These are phyloP conservation scores for Trametes cubensis DNA, from an alignment of 768 basidiomycete species.

Conservation along the genomic window DNA sequence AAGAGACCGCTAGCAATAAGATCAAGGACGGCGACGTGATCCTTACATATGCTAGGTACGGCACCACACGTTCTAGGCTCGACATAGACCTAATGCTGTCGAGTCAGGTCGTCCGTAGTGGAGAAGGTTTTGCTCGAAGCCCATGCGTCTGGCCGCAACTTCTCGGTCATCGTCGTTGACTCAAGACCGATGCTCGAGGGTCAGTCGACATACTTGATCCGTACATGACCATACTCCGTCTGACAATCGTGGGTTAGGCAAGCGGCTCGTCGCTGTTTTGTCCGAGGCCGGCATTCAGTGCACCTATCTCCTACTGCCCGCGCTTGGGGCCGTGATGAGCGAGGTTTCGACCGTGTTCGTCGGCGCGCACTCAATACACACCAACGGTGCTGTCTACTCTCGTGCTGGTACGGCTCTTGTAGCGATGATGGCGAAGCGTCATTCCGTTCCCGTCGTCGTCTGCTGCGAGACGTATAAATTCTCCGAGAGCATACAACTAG, in stretches of 20 bases:
- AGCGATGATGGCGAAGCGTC: constrained; percentile 92
- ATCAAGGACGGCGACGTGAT: constrained; percentile 94
- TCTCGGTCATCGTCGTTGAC: constrained; percentile 92
- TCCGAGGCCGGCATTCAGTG: constrained; percentile 74
- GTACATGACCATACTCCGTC: not conserved
- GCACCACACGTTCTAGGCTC: not conserved
- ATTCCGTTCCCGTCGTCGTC: constrained; percentile 90
- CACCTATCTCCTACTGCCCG: constrained; percentile 90
- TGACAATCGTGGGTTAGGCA: constrained; percentile 54
- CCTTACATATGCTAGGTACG: constrained; percentile 88
- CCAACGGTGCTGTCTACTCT: constrained; percentile 93
- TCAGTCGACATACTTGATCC: constrained; percentile 28
- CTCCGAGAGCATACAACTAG: constrained; percentile 87
- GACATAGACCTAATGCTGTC: constrained; percentile 1
- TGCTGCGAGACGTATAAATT: constrained; percentile 99
- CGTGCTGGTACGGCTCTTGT: constrained; percentile 95
- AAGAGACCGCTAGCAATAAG: constrained; percentile 85
- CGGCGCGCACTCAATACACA: constrained; percentile 92
- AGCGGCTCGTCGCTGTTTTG: constrained; percentile 71
- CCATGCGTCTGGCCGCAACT: constrained; percentile 69
- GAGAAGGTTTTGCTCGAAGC: constrained; percentile 86
- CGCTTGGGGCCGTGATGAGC: constrained; percentile 76
- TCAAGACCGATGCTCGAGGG: constrained; percentile 96
- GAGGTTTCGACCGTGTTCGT: constrained; percentile 85
- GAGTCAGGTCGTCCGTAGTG: constrained; percentile 84